Evolutionary conservation across 225 moss, liverwort and hornwort species (phyloP).

Genomic region (Marchantia paleacea): DNA sequence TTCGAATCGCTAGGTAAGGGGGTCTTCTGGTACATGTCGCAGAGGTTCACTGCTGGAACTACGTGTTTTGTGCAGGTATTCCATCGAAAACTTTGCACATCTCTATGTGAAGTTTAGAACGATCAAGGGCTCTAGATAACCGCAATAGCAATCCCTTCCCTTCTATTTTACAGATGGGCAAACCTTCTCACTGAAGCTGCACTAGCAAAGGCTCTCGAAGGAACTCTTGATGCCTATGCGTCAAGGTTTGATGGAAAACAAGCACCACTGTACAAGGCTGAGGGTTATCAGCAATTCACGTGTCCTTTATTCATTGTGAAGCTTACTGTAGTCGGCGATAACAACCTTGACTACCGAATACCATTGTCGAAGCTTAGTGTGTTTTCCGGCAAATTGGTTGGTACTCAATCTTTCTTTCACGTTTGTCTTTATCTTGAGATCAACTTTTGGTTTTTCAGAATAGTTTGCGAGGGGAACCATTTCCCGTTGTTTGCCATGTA

Average conservation of each 20-base stretch:
- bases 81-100: too few relatives aligned
- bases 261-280: conserved; percentile 5
- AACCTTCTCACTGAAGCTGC: conserved; percentile 50
- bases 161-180: conserved; percentile 41
- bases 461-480: neutral
- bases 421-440: neutral
- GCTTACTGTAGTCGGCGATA: conserved; percentile 33
- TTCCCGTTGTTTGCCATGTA: neutral
- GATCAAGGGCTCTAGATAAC: neutral
- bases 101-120: neutral
- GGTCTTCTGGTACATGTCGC: too few relatives aligned
- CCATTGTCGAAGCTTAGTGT: conserved; percentile 43
- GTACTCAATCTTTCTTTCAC: neutral
- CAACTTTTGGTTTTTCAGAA: neutral
- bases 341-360: conserved; percentile 35
- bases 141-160: neutral
- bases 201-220: conserved; percentile 40
- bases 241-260: conserved; percentile 37
- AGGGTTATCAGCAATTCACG: conserved; percentile 1
- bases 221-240: conserved; percentile 42
- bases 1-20: conserved; percentile 50
- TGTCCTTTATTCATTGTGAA: conserved; percentile 43
- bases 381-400: conserved; percentile 50
- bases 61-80: too few relatives aligned
- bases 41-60: too few relatives aligned